These are phyloP conservation scores for Cyclanthera cordifolia DNA, from an alignment of 306 rosid genomes.

Conservation along the genomic window DNA sequence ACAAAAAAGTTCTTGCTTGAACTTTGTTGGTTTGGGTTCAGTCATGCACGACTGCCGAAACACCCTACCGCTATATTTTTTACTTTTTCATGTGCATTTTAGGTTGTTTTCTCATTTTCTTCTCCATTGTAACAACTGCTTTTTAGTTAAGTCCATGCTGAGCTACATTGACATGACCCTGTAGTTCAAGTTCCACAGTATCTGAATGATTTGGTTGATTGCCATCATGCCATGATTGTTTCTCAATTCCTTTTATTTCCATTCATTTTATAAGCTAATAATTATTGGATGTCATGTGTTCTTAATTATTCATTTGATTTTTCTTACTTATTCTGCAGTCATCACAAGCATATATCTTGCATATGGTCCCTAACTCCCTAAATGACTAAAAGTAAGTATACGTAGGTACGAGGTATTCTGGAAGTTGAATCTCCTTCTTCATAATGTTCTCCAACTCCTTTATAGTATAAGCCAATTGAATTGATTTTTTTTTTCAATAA, in stretches of 20 bases:
- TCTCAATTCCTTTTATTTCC: not conserved
- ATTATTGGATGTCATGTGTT: not conserved
- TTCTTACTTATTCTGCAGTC: not conserved
- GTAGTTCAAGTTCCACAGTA: not conserved
- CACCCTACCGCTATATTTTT: not conserved
- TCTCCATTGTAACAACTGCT: not conserved
- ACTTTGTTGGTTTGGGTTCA: not conserved
- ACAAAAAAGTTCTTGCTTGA: not conserved
- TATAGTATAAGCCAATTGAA: not conserved
- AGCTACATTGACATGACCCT: not conserved
- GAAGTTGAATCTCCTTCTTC: not conserved
- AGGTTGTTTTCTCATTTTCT: not conserved
- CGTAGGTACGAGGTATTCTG: not conserved
- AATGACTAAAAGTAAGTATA: conserved; percentile 10
- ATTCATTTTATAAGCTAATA: too few relatives aligned
- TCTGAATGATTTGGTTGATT: not conserved
- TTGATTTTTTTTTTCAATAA: too few relatives aligned
- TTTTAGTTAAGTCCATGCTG: not conserved
- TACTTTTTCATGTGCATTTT: not conserved
- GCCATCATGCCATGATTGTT: not conserved
- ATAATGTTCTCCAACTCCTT: not conserved
- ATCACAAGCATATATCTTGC: not conserved
- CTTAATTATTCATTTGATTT: not conserved
- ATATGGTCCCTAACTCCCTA: not conserved
- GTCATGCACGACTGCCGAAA: not conserved